Conservation (phyloP, 768 basidiomycete genomes). For the Boletales sp. region DNA sequence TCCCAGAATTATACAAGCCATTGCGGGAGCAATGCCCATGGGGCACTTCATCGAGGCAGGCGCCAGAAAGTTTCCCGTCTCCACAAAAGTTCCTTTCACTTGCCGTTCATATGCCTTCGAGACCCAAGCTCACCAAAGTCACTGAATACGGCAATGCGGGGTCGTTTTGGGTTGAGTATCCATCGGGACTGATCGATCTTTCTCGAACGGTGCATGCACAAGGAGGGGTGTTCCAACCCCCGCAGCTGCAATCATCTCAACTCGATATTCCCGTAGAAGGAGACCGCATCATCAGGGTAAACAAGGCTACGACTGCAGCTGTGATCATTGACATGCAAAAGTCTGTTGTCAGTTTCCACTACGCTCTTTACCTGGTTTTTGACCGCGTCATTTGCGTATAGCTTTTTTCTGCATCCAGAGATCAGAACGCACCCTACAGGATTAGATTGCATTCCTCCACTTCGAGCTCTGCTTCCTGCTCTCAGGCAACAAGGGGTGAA, state of each 20-base stretch:
- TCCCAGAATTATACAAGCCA: constrained; percentile 6
- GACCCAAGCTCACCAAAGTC: constrained; percentile 42
- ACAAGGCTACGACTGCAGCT: constrained; percentile 47
- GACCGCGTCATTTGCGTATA: constrained; percentile 17
- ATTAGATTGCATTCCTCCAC: constrained; percentile 53
- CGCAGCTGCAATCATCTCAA: constrained; percentile 36
- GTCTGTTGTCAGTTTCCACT: constrained; percentile 33
- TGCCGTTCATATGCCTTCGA: constrained; percentile 37
- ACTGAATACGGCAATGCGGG: constrained; percentile 52
- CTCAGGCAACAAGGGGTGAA: constrained; percentile 49
- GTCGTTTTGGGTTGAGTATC: constrained; percentile 69
- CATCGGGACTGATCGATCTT: constrained; percentile 58
- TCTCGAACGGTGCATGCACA: constrained; percentile 45
- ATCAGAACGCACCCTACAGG: constrained; percentile 53
- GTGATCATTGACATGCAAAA: constrained; percentile 78
- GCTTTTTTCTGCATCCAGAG: constrained; percentile 65
- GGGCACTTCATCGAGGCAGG: not conserved
- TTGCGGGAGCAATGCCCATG: not conserved
- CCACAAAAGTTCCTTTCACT: not conserved
- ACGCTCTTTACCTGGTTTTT: constrained; percentile 1
- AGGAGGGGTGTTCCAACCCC: constrained; percentile 25
- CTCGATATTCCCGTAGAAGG: constrained; percentile 54
- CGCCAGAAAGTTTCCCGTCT: not conserved
- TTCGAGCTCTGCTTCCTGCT: constrained; percentile 45
- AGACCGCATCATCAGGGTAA: constrained; percentile 47